phyloP scores from a whole-genome alignment of 2,329 filamentous ascomycete species.

The Zymoseptoria ardabiliae region DNA sequence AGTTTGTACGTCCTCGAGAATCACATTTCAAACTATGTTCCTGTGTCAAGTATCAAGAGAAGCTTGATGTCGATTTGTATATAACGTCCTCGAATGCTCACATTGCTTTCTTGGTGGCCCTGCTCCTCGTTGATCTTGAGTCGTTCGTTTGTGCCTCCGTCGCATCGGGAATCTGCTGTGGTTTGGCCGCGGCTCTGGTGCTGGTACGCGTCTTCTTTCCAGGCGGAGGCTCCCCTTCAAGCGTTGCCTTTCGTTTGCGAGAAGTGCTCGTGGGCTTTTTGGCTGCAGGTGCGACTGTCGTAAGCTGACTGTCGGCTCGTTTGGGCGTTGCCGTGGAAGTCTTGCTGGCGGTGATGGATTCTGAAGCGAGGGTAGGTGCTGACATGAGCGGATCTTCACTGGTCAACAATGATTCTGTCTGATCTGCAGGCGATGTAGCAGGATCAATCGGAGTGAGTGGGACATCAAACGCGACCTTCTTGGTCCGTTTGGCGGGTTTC shows the following conservation, averaged over 20 bases:
- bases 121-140: background rate
- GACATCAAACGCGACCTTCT: conserved; percentile 13
- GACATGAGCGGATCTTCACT: conserved; percentile 8
- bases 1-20: too few relatives aligned
- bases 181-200: background rate
- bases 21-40: too few relatives aligned
- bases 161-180: background rate
- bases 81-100: too few relatives aligned
- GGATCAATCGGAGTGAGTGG: background rate
- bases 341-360: background rate
- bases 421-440: background rate
- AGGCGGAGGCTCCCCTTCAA: background rate
- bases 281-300: background rate
- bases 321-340: background rate
- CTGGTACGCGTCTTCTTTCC: background rate
- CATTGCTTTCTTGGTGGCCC: background rate
- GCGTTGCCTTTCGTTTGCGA: background rate
- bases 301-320: background rate
- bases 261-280: background rate
- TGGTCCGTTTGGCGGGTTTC: conserved; percentile 7
- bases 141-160: background rate
- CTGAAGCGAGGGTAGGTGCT: conserved; percentile 1
- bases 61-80: too few relatives aligned
- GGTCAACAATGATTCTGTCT: background rate
- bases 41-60: too few relatives aligned